Conservation (phyloP, 352 stramenopile species). For the Phytophthora quininea region DNA sequence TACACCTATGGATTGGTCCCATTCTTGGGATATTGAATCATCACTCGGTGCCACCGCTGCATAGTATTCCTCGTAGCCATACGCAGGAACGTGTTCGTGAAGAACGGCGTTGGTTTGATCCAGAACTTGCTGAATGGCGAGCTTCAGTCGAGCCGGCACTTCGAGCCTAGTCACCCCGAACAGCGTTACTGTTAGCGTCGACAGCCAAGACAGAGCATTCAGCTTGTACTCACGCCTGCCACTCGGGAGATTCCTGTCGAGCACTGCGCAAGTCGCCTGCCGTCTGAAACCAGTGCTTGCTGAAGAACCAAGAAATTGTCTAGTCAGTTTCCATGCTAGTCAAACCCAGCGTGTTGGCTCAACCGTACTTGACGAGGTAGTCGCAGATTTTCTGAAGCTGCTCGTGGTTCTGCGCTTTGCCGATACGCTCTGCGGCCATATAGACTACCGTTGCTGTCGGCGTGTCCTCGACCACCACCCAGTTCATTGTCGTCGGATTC, state of each 20-base stretch:
- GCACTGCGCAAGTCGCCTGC: constrained; percentile 59
- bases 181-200: neutral
- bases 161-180: constrained; percentile 40
- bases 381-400: constrained; percentile 64
- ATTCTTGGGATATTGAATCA: constrained; percentile 10
- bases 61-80: constrained; percentile 36
- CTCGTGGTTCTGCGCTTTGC: constrained; percentile 49
- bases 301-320: constrained; percentile 20
- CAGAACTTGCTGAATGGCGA: constrained; percentile 67
- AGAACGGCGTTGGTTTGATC: constrained; percentile 32
- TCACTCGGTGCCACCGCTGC: constrained; percentile 12
- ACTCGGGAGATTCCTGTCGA: constrained; percentile 43
- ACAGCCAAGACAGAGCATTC: neutral
- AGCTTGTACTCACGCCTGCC: constrained; percentile 50
- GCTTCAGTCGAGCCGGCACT: constrained; percentile 61
- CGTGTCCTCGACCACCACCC: constrained; percentile 39
- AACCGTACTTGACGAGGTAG: constrained; percentile 63
- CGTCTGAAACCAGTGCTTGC: constrained; percentile 75
- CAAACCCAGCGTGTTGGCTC: neutral
- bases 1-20: constrained; percentile 11
- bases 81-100: constrained; percentile 12
- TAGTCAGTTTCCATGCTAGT: neutral
- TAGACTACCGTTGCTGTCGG: constrained; percentile 52
- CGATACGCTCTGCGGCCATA: constrained; percentile 60
- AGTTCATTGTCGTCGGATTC: constrained; percentile 17